phyloP scores from a whole-genome alignment of 2,329 filamentous ascomycete genomes.

The Pseudocercospora vitis region DNA sequence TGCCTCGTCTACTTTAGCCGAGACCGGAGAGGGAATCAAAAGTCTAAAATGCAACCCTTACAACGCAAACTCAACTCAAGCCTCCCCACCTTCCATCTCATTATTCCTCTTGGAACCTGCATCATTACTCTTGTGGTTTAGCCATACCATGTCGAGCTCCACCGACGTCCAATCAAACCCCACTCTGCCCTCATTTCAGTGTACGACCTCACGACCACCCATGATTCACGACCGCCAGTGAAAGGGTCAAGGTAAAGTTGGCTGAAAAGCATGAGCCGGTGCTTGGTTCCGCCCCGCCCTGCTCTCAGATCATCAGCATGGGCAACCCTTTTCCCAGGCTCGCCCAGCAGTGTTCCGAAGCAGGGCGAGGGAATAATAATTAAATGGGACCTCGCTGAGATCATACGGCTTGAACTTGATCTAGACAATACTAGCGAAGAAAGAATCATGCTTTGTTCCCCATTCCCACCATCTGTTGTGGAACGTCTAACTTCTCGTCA shows the following conservation, averaged over 20 bases:
- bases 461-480: conserved; percentile 5
- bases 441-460: conserved; percentile 51
- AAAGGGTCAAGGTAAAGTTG: conserved; percentile 32
- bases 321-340: too few relatives aligned
- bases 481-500: conserved; percentile 34
- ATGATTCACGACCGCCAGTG: conserved; percentile 1
- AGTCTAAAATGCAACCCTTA: too few relatives aligned
- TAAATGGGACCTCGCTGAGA: conserved; percentile 49
- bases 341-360: too few relatives aligned
- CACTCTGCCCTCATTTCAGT: not conserved
- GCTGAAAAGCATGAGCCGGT: conserved; percentile 39
- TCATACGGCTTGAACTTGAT: conserved; percentile 56
- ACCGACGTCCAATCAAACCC: not conserved
- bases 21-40: too few relatives aligned
- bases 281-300: conserved; percentile 28
- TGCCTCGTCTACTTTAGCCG: not conserved
- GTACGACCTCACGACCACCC: not conserved
- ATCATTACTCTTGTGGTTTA: not conserved
- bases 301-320: not conserved
- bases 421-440: conserved; percentile 53
- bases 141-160: not conserved
- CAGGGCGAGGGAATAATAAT: too few relatives aligned
- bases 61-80: not conserved
- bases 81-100: not conserved
- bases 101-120: not conserved